Percentiles rank a stretch among this genome's conserved stretches.
phyloP scores from a whole-genome alignment of 2,329 filamentous ascomycete genomes.

The Cytospora chrysosperma region DNA sequence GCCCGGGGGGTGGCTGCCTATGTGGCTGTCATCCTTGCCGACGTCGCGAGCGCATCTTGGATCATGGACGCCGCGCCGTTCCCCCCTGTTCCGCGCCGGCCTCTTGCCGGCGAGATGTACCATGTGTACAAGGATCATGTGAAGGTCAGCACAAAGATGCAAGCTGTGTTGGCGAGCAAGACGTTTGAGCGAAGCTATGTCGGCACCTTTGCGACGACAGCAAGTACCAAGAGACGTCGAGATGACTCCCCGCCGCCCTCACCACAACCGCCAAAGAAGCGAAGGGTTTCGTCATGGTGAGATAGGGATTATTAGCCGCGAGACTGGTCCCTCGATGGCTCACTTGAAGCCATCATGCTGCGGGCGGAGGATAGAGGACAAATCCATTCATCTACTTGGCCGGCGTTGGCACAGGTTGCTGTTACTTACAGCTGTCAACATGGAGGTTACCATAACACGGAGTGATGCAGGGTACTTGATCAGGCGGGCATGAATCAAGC shows the following conservation, averaged over 20 bases:
- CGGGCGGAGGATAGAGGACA: no score
- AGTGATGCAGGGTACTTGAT: no score
- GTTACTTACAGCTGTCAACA: no score
- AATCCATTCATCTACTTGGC: no score
- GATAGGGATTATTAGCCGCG: no score
- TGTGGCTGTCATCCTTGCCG: constrained; percentile 14
- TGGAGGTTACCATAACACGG: no score
- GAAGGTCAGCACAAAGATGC: no score
- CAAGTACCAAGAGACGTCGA: constrained; percentile 6
- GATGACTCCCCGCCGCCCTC: neutral
- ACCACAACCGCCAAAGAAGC: neutral
- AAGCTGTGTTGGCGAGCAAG: no score
- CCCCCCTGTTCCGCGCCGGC: neutral
- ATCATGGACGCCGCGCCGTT: constrained; percentile 11
- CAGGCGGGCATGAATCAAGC: neutral
- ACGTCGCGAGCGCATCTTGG: constrained; percentile 7
- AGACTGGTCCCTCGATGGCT: no score
- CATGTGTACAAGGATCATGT: neutral
- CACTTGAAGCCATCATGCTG: no score
- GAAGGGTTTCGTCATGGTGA: neutral
- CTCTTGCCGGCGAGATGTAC: constrained; percentile 14
- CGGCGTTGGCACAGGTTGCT: no score
- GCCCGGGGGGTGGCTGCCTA: neutral
- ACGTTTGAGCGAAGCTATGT: neutral
- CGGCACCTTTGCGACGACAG: constrained; percentile 8